Base-by-base conservation (phyloP, 129 eudicot genomes). In the Sambucus nigra region DNA sequence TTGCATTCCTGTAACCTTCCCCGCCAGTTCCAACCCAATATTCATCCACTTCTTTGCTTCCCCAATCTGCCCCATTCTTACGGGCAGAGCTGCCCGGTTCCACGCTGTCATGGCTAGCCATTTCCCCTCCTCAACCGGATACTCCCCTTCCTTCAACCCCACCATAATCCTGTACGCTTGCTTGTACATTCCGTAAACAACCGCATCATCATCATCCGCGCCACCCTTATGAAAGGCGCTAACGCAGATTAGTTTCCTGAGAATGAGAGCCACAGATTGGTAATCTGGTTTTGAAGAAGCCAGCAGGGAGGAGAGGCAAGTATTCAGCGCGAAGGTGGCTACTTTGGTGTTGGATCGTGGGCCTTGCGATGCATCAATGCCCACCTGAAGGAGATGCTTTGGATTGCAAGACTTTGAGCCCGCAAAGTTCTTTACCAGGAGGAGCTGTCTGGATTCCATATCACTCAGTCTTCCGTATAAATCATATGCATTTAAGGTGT, bases 61-160 rank as follows among this genome's bases (percentile, higher is more conserved):
- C 60, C 58, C 83, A 65, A 18, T 64, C 52, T 73, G 77, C 69
- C 94, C 98, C 73, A 85, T 59, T 75, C 87, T 85, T 33, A 79
- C 68, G 0, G 94, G 89, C 31, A 79, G 63, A 49, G 94, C 89
- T 72, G 95, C 95, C 44, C 95, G 75, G 56, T 91, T 91, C 98
- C 98, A 85, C 4, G 98, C 95, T 33, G 98, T 79, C 68, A 69
- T 85, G 11, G 92, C 83, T 16, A 91, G 94, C 95, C 98, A 91
- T 68, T 91, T 91, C 54, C 86, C 95, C 70, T 91, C 98, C 62
- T 78, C 95, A 50, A 69, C 59, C 4, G 95, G 98, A 66, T 73
- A 91, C 49, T 85, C 95, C 24, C 95, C 89, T 17, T 76, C 86
- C 72, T 65, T 81, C 61, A 91, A 54, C 29, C 98, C 98, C 64